These are phyloP conservation scores for Amanita pallidorosea DNA, from an alignment of 768 basidiomycete genomes.

Conservation along the genomic window DNA sequence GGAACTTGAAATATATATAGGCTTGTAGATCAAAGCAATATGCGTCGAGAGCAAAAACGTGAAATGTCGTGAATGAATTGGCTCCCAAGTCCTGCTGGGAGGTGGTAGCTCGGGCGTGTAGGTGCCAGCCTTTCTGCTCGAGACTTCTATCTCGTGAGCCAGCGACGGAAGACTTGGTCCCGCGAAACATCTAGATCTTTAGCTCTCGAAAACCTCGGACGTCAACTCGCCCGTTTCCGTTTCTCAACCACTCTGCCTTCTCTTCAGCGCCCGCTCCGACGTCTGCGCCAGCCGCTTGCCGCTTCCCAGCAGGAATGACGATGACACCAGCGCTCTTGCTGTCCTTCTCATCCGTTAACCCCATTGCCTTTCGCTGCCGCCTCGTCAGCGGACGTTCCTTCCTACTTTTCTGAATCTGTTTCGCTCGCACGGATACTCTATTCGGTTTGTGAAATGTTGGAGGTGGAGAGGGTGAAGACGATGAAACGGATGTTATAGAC, in stretches of 20 bases:
- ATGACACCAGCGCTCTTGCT: constrained; percentile 49
- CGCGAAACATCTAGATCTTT: constrained; percentile 34
- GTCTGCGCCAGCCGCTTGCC: constrained; percentile 19
- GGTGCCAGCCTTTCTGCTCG: neutral
- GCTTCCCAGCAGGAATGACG: constrained; percentile 56
- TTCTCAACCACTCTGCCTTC: constrained; percentile 32
- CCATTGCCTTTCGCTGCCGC: constrained; percentile 58
- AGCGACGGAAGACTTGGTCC: neutral
- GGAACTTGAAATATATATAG: neutral
- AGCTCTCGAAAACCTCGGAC: constrained; percentile 72
- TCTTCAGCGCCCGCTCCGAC: constrained; percentile 21
- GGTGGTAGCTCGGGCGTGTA: neutral
- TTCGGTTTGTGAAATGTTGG: constrained; percentile 5
- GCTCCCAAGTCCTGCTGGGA: neutral
- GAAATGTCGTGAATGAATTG: neutral
- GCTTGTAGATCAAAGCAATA: neutral
- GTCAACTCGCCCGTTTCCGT: constrained; percentile 52
- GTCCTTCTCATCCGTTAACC: constrained; percentile 37
- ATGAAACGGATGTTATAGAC: constrained; percentile 13
- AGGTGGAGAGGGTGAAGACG: constrained; percentile 16
- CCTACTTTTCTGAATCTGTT: constrained; percentile 8
- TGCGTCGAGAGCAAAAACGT: neutral
- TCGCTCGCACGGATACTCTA: constrained; percentile 5
- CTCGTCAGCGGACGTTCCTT: constrained; percentile 41
- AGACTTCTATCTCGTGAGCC: neutral